These are phyloP conservation scores for Epithemia pelagica DNA, from an alignment of 108 stramenopile species.

Conservation along the genomic window DNA sequence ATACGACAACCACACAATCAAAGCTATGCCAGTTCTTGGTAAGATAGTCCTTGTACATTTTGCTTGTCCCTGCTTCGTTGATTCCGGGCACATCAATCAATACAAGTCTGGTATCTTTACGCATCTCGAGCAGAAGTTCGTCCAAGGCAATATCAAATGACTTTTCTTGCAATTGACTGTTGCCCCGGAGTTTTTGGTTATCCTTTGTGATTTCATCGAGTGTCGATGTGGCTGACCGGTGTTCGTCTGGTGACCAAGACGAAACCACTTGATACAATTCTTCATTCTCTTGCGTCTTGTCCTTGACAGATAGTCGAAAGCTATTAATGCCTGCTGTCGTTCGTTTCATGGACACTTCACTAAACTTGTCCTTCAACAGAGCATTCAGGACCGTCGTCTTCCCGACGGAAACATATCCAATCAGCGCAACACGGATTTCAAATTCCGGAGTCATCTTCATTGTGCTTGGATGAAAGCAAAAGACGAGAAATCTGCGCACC, in stretches of 20 bases:
- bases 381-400: conserved; percentile 26
- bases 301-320: conserved; percentile 5
- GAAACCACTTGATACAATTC: background rate
- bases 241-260: no score
- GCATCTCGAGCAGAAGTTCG: conserved; percentile 13
- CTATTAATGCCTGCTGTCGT: conserved; percentile 24
- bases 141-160: conserved; percentile 23
- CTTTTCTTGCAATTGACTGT: conserved; percentile 18
- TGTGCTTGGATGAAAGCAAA: no score
- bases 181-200: conserved; percentile 18
- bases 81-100: no score
- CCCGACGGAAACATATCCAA: no score
- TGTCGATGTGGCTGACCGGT: conserved; percentile 11
- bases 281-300: background rate
- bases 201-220: conserved; percentile 21
- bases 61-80: no score
- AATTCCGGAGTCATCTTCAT: no score
- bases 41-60: conserved; percentile 23
- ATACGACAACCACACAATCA: conserved; percentile 24
- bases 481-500: no score
- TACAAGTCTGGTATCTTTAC: conserved; percentile 16
- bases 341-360: conserved; percentile 24
- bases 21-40: conserved; percentile 22
- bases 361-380: conserved; percentile 13
- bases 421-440: no score